A percentile compares a stretch with the other conserved stretches of the same genome.
These are phyloP conservation scores for Rhizopus delemar DNA, from an alignment of 371 early-diverging fungal genomes.

Conservation along the genomic window DNA sequence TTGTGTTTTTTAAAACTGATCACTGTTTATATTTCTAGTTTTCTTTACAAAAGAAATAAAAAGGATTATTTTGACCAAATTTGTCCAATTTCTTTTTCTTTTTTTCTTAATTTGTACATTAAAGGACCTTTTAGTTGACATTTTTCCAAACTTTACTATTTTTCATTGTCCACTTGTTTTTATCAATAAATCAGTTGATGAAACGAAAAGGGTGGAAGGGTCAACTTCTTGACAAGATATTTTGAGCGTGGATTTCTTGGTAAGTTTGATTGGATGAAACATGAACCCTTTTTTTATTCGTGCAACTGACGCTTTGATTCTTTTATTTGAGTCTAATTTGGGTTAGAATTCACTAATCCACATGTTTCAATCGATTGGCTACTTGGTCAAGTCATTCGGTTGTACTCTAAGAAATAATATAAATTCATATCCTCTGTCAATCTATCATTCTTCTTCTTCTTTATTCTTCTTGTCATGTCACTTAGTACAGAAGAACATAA, in stretches of 20 bases:
- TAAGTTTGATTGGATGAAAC: too few species aligned
- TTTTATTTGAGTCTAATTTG: too few species aligned
- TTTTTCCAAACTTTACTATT: not conserved
- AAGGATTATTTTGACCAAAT: not conserved
- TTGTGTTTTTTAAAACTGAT: too few species aligned
- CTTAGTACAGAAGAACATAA: conserved; percentile 24
- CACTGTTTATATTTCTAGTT: too few species aligned
- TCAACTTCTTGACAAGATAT: too few species aligned
- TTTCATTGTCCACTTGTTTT: too few species aligned
- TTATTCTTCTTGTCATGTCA: conserved; percentile 16
- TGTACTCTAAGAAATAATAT: not conserved
- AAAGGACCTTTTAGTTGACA: not conserved
- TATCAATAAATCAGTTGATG: too few species aligned
- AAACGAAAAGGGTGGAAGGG: too few species aligned
- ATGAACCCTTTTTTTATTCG: not conserved
- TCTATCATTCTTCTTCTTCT: not conserved
- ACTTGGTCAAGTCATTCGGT: not conserved
- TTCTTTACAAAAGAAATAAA: too few species aligned
- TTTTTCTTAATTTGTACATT: not conserved
- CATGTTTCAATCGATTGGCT: conserved; percentile 24
- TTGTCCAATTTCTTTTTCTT: not conserved
- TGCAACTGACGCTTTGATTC: not conserved
- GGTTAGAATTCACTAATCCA: conserved; percentile 10
- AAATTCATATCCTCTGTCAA: not conserved
- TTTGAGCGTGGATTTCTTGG: too few species aligned